Percentiles rank a stretch among this genome's conserved stretches.
phyloP scores from a whole-genome alignment of 2,329 filamentous ascomycete species.

The Cladophialophora immunda region DNA sequence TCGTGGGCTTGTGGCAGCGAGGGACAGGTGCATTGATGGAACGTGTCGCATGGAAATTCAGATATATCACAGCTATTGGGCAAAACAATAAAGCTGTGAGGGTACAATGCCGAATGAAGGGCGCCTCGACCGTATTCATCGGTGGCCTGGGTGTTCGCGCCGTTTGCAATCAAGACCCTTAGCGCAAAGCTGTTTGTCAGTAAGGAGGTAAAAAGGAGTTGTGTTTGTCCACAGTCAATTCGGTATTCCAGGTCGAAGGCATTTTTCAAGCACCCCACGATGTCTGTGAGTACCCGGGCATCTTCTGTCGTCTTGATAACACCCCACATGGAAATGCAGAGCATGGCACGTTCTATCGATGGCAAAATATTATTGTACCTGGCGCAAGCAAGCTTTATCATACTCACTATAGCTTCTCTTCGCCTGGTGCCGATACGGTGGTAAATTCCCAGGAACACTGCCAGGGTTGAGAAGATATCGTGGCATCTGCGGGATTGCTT shows the following conservation, averaged over 20 bases:
- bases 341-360: too few relatives aligned
- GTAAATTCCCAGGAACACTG: too few relatives aligned
- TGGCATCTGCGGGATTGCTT: too few relatives aligned
- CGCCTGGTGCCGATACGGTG: too few relatives aligned
- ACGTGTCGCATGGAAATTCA: background rate
- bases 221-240: background rate
- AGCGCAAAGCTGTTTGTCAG: background rate
- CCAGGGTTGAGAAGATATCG: too few relatives aligned
- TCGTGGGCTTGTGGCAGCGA: background rate
- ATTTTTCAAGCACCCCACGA: background rate
- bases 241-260: background rate
- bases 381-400: background rate
- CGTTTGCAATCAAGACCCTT: background rate
- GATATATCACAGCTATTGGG: background rate
- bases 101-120: constrained; percentile 6
- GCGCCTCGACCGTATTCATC: constrained; percentile 5
- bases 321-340: too few relatives aligned
- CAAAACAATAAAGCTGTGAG: background rate
- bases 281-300: background rate
- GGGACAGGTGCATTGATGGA: background rate
- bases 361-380: background rate
- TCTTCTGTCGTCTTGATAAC: too few relatives aligned
- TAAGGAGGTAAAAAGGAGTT: background rate
- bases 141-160: background rate
- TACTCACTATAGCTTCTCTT: too few relatives aligned